phyloP scores from a whole-genome alignment of 176 grass and related monocot genomes.

The Puya raimondii region DNA sequence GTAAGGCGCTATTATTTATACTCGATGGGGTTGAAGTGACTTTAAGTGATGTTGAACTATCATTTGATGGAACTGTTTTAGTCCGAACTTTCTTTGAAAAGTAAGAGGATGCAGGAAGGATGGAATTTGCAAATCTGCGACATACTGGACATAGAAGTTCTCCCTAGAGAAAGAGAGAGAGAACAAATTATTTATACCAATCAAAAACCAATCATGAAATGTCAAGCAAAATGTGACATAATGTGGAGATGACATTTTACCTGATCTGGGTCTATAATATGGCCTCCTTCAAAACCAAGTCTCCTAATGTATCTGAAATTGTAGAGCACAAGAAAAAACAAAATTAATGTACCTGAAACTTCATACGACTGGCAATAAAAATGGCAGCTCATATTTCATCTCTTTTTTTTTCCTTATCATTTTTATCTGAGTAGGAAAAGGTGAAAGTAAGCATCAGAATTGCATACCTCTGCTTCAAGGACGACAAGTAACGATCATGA shows the following conservation, averaged over 20 bases:
- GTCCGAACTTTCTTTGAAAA: slow-evolving; percentile 34
- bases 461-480: slow-evolving; percentile 89
- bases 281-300: slow-evolving; percentile 96
- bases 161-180: slow-evolving; percentile 39
- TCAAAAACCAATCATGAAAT: slow-evolving; percentile 8
- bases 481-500: slow-evolving; percentile 82
- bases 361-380: neutral
- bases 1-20: slow-evolving; percentile 25
- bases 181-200: neutral
- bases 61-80: slow-evolving; percentile 18
- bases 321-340: slow-evolving; percentile 5
- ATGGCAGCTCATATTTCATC: neutral
- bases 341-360: neutral
- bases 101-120: slow-evolving; percentile 54
- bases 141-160: slow-evolving; percentile 94
- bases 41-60: slow-evolving; percentile 20
- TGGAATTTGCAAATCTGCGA: slow-evolving; percentile 94
- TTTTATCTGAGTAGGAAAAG: neutral
- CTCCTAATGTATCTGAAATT: slow-evolving; percentile 68
- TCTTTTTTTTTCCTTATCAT: too few relatives aligned
- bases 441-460: slow-evolving; percentile 5
- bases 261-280: slow-evolving; percentile 87
- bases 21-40: slow-evolving; percentile 25
- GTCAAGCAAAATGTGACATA: slow-evolving; percentile 12
- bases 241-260: slow-evolving; percentile 29